Conservation (phyloP, 805 yeast genomes). For the Grigorovia transvaalensis region DNA sequence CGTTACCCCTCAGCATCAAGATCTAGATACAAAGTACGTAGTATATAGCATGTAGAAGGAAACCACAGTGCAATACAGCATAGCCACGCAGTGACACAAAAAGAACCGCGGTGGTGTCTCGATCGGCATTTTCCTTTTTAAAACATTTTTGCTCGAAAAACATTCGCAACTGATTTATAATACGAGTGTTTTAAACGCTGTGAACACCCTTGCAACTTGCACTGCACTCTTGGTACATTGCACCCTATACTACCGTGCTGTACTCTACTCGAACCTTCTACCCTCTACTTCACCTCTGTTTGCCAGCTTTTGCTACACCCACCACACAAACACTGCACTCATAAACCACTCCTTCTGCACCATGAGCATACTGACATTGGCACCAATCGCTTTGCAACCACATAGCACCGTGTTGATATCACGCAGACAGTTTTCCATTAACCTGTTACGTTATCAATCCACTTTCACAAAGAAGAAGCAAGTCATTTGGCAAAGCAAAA, state of each 20-base stretch:
- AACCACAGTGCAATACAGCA: background rate
- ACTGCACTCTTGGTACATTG: no score
- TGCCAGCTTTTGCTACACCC: background rate
- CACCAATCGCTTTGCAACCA: background rate
- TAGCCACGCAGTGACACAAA: background rate
- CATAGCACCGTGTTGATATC: background rate
- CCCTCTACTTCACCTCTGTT: background rate
- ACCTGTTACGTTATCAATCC: slow-evolving; percentile 3
- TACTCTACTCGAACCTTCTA: background rate
- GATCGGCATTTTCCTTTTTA: background rate
- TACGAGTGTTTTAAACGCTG: background rate
- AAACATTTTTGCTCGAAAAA: background rate
- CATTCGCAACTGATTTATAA: no score
- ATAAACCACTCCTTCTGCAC: background rate
- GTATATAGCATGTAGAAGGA: background rate
- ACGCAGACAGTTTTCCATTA: background rate
- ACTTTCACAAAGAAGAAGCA: slow-evolving; percentile 1
- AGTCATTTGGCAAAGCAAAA: background rate
- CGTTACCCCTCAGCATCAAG: slow-evolving; percentile 24
- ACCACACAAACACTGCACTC: no score
- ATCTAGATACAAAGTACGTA: slow-evolving; percentile 6
- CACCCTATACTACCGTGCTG: background rate
- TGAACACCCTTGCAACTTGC: background rate
- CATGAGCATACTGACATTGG: background rate
- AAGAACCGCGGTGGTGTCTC: background rate